Base-by-base conservation (phyloP, 495 filamentous ascomycete genomes). In the Xylaria palmicola region DNA sequence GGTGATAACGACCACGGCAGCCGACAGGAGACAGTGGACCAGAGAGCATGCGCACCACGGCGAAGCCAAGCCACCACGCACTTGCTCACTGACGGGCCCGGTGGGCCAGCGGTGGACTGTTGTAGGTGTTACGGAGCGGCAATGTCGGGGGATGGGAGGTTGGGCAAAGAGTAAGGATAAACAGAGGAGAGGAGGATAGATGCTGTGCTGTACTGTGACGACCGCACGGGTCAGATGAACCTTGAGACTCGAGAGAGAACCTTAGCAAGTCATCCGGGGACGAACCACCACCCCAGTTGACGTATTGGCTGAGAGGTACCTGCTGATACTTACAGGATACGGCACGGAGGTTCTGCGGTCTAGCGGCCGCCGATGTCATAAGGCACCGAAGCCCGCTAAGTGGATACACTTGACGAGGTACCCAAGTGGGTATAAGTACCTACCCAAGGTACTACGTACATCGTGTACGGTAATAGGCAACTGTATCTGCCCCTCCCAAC, bases 271-370 rank as follows among this genome's bases (percentile, higher is more conserved):
- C 53, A 56, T 43, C 53, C 15, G 53, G 37, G 29, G 22, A n/a
- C n/a, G n/a, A n/a, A n/a, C n/a, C n/a, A n/a, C n/a, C 53, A 44
- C 53, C 32, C 39, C 26, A 20, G 53, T 56, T 56, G 53, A 56
- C 53, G 53, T 58, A 58, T 13, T 30, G 48, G 9, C 17, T 52
- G 30, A 27, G 5, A 15, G 6, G 22, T 55, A 26, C 24, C 37
- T 15, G 19, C 13, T 36, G 32, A 36, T 13, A 36, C 32, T 6
- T 36, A 13, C 32, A 36, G 32, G 32, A 13, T 36, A 36, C 32
- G 32, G 13, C 32, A 36, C 32, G n/a, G n/a, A n/a, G n/a, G n/a
- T n/a, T n/a, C n/a, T n/a, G n/a, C n/a, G n/a, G n/a, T n/a, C n/a
- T n/a, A n/a, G n/a, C n/a, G n/a, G n/a, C n/a, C n/a, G n/a, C n/a